Conservation (phyloP, 371 early-diverging fungal species). For the Chytridium lagenaria region DNA sequence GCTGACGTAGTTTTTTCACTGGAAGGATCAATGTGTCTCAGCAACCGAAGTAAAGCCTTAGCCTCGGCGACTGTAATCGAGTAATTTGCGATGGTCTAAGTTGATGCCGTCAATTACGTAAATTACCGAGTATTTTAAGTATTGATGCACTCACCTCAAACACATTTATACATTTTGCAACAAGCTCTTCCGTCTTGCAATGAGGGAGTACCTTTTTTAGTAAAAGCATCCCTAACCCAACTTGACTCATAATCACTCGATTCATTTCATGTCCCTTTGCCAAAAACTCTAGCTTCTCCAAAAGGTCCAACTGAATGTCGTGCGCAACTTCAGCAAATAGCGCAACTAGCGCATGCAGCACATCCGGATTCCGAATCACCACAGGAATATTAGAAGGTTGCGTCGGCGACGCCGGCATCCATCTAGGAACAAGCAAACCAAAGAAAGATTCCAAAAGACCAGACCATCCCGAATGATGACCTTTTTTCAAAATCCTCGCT, state of each 20-base stretch:
- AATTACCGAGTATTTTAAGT: neutral
- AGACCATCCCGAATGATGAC: constrained; percentile 31
- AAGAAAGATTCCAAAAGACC: constrained; percentile 36
- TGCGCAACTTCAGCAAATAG: constrained; percentile 28
- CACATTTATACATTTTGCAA: constrained; percentile 34
- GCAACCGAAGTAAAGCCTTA: constrained; percentile 35
- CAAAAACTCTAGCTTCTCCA: constrained; percentile 34
- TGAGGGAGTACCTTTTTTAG: constrained; percentile 35
- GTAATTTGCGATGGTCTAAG: constrained; percentile 39
- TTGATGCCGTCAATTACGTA: too few species aligned
- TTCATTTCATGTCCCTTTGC: constrained; percentile 47
- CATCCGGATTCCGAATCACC: constrained; percentile 47
- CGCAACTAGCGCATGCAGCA: constrained; percentile 33
- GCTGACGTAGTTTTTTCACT: neutral
- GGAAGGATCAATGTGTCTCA: constrained; percentile 28
- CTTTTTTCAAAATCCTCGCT: constrained; percentile 34
- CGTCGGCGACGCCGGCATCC: constrained; percentile 9
- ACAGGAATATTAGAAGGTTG: neutral
- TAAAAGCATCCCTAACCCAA: constrained; percentile 32
- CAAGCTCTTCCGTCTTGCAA: constrained; percentile 27
- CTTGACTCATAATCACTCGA: constrained; percentile 39
- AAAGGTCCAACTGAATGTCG: constrained; percentile 19
- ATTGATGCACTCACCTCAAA: constrained; percentile 28
- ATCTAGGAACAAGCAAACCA: constrained; percentile 35
- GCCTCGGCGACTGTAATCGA: constrained; percentile 48